Percentiles rank a stretch among this genome's conserved stretches.
These are phyloP conservation scores for Arthromyces matolae DNA, from an alignment of 768 basidiomycete species.

Conservation along the genomic window DNA sequence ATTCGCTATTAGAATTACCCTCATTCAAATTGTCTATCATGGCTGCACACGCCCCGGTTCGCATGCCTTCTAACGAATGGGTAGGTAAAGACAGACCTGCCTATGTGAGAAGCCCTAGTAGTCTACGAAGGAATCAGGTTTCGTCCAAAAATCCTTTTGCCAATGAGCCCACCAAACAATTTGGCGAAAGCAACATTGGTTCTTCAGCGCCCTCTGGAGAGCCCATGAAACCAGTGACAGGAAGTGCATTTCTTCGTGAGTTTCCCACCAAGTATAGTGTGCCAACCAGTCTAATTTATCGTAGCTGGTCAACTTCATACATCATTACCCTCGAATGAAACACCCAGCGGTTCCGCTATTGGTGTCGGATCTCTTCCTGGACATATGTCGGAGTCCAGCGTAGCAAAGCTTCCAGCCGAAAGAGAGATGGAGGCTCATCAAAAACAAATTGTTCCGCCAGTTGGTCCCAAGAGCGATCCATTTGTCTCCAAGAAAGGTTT, in stretches of 20 bases:
- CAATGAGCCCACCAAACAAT: neutral
- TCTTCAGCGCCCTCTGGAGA: neutral
- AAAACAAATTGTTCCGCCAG: too few species aligned
- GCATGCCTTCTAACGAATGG: conserved; percentile 9
- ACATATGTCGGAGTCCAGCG: conserved; percentile 34
- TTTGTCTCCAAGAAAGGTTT: neutral
- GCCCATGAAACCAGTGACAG: too few species aligned
- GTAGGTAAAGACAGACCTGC: conserved; percentile 1
- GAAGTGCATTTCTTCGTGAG: conserved; percentile 6
- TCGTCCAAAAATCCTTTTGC: neutral
- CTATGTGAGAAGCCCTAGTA: neutral
- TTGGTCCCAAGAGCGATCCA: neutral
- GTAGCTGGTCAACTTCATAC: neutral
- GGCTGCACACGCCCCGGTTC: neutral
- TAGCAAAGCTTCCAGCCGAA: conserved; percentile 48
- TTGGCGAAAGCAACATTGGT: too few species aligned
- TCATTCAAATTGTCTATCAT: neutral
- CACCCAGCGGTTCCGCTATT: conserved; percentile 17
- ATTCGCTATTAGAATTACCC: too few species aligned
- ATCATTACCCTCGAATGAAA: conserved; percentile 5
- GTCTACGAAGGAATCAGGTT: neutral
- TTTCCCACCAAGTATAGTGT: too few species aligned
- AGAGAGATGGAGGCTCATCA: conserved; percentile 16
- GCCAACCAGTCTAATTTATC: neutral
- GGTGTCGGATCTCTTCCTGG: conserved; percentile 53